Conservation (phyloP, 192 early-diverging fungal genomes). For the Coemansia biformis region DNA sequence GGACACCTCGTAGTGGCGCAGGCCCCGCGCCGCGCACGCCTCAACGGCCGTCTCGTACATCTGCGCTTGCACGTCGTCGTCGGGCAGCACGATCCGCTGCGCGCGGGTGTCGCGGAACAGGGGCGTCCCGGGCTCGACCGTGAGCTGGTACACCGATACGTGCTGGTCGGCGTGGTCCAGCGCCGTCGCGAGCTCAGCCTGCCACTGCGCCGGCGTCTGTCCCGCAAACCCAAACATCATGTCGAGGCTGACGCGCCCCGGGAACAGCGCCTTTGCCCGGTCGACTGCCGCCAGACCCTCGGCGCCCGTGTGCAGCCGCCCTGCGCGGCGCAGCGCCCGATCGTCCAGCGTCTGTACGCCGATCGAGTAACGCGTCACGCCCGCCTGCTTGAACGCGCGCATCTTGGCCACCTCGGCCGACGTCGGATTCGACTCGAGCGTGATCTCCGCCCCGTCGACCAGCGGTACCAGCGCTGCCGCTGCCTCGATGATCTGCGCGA, state of each 20-base stretch:
- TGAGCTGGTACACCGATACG: constrained; percentile 55
- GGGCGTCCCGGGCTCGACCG: constrained; percentile 54
- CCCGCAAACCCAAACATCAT: constrained; percentile 53
- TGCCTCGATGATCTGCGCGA: constrained; percentile 24
- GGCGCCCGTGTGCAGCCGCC: constrained; percentile 46
- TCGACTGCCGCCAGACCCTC: constrained; percentile 40
- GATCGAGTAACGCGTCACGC: constrained; percentile 52
- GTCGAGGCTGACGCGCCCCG: constrained; percentile 40
- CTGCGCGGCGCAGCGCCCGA: constrained; percentile 25
- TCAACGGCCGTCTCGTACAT: constrained; percentile 45
- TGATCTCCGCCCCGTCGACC: constrained; percentile 38
- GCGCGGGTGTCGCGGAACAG: constrained; percentile 31
- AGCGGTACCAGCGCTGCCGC: constrained; percentile 23
- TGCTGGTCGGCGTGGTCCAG: constrained; percentile 35
- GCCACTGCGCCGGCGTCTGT: constrained; percentile 41
- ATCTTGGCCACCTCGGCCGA: constrained; percentile 39
- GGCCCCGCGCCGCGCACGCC: constrained; percentile 14
- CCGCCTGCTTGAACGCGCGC: constrained; percentile 31
- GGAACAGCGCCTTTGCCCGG: constrained; percentile 28
- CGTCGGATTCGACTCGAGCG: constrained; percentile 49
- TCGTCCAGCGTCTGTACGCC: constrained; percentile 53
- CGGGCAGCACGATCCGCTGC: constrained; percentile 16
- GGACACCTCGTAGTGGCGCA: constrained; percentile 55
- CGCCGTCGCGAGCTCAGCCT: constrained; percentile 28
- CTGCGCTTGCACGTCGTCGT: constrained; percentile 29